Evolutionary conservation across 176 grass and related monocot genomes (phyloP).

Genomic region (Eragrostis nindensis): DNA sequence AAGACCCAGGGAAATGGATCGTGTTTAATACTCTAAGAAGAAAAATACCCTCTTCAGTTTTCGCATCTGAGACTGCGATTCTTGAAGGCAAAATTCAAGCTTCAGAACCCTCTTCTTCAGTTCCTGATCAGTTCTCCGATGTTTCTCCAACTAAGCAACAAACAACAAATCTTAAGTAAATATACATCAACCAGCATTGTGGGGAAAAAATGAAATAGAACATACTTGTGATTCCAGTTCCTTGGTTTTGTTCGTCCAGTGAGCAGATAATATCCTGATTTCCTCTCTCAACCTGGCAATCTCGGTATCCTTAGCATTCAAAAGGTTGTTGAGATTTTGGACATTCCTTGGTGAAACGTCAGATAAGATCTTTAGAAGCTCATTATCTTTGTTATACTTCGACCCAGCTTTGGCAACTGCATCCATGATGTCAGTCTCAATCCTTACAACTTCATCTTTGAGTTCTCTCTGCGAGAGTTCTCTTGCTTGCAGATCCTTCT

Average conservation of each 20-base stretch:
- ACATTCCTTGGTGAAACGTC: conserved; percentile 82
- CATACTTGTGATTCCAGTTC: conserved; percentile 79
- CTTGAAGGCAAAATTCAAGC: conserved; percentile 96
- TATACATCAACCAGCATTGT: background rate
- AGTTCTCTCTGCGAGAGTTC: conserved; percentile 82
- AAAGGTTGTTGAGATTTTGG: conserved; percentile 73
- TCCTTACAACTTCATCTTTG: conserved; percentile 69
- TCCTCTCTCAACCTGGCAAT: conserved; percentile 84
- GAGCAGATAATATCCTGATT: conserved; percentile 80
- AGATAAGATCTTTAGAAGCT: conserved; percentile 74
- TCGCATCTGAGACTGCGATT: conserved; percentile 83
- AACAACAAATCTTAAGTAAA: conserved; percentile 25
- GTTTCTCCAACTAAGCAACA: conserved; percentile 75
- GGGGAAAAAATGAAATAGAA: conserved; percentile 1
- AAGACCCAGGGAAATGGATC: background rate
- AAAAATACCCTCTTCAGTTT: conserved; percentile 80
- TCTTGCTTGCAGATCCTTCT: conserved; percentile 68
- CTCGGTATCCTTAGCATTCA: conserved; percentile 81
- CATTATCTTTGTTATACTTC: conserved; percentile 56
- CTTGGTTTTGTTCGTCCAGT: conserved; percentile 86
- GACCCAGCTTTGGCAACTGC: conserved; percentile 64
- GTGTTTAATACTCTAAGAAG: conserved; percentile 17
- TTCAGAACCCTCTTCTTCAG: conserved; percentile 93
- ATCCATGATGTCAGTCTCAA: conserved; percentile 70
- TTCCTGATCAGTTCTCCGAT: conserved; percentile 75